Conservation (phyloP, 2,329 filamentous ascomycete genomes). For the Colletotrichum phormii region DNA sequence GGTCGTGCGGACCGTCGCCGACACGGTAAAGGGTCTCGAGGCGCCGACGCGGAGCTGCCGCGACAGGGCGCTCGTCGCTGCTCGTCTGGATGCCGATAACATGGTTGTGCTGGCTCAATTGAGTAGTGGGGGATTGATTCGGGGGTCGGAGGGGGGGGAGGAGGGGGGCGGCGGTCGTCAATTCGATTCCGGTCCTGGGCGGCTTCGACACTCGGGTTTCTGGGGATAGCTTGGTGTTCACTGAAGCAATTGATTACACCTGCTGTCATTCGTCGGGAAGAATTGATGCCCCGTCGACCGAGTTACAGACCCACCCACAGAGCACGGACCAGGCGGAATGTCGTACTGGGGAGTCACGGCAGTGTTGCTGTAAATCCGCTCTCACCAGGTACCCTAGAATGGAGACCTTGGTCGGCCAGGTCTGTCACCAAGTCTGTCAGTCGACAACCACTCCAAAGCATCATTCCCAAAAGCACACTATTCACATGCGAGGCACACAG, state of each 20-base stretch:
- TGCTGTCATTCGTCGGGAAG: conserved; percentile 36
- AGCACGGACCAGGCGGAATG: neutral
- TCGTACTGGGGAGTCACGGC: neutral
- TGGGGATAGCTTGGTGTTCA: conserved; percentile 31
- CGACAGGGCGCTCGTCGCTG: conserved; percentile 54
- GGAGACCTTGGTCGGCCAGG: neutral
- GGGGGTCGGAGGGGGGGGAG: conserved; percentile 10
- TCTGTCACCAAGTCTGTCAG: neutral
- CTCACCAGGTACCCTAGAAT: neutral
- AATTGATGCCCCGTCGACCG: conserved; percentile 28
- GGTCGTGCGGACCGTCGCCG: conserved; percentile 44
- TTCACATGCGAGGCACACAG: neutral
- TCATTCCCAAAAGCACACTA: neutral
- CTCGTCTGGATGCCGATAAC: conserved; percentile 55
- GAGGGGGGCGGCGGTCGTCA: neutral
- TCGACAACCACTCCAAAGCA: neutral
- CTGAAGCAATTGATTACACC: conserved; percentile 34
- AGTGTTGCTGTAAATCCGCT: neutral
- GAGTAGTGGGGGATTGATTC: neutral
- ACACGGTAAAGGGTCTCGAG: conserved; percentile 61
- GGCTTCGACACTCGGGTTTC: conserved; percentile 17
- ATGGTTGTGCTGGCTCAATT: conserved; percentile 51
- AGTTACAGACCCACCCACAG: neutral
- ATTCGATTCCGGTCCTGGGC: neutral
- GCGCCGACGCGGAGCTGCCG: conserved; percentile 55